These are phyloP conservation scores for Aspergillus arachidicola DNA, from an alignment of 2,329 filamentous ascomycete species.

Conservation along the genomic window DNA sequence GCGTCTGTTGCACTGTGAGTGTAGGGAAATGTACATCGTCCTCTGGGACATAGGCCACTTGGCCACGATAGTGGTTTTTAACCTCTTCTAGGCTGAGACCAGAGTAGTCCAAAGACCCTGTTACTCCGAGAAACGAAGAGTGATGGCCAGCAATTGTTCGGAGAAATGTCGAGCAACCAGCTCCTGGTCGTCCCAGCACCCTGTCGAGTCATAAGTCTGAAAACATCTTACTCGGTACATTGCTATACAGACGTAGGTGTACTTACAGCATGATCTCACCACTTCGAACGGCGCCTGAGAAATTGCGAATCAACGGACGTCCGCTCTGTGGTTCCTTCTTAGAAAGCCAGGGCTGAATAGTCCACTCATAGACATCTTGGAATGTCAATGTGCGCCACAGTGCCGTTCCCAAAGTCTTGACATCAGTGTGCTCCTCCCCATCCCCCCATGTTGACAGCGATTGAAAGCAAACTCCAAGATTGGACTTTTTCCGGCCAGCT, in stretches of 20 bases:
- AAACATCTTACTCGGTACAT: not conserved
- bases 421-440: slow-evolving; percentile 63
- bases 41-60: slow-evolving; percentile 72
- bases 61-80: slow-evolving; percentile 65
- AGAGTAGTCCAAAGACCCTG: slow-evolving; percentile 69
- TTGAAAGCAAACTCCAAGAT: slow-evolving; percentile 73
- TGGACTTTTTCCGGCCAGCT: slow-evolving; percentile 64
- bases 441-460: slow-evolving; percentile 71
- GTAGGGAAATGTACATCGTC: slow-evolving; percentile 72
- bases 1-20: slow-evolving; percentile 71
- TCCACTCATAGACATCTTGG: slow-evolving; percentile 63
- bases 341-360: slow-evolving; percentile 52
- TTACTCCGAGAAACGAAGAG: slow-evolving; percentile 63
- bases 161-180: slow-evolving; percentile 72
- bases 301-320: slow-evolving; percentile 62
- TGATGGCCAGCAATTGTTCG: slow-evolving; percentile 70
- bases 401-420: slow-evolving; percentile 69
- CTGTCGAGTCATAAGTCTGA: slow-evolving; percentile 16
- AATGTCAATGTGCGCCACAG: slow-evolving; percentile 76
- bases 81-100: slow-evolving; percentile 66
- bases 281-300: slow-evolving; percentile 65
- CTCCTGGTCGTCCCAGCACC: slow-evolving; percentile 68
- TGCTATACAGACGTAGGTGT: not conserved
- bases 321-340: slow-evolving; percentile 48
- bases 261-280: slow-evolving; percentile 66